These are phyloP conservation scores for Ascochyta fabae DNA, from an alignment of 2,329 filamentous ascomycete species.

Conservation along the genomic window DNA sequence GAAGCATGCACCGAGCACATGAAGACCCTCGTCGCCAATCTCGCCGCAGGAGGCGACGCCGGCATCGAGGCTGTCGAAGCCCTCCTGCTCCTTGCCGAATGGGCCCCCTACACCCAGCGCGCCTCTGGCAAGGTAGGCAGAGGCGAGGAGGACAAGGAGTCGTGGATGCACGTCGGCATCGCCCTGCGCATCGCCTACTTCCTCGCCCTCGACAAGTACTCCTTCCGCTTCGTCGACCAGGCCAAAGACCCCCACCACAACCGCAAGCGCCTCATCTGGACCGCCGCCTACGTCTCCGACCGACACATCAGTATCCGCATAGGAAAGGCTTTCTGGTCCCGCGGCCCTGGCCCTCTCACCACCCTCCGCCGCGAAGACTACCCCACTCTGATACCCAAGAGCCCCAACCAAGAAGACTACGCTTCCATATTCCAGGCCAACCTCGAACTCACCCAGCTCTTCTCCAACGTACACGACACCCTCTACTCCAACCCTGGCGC, in stretches of 20 bases:
- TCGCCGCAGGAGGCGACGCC: constrained; percentile 70
- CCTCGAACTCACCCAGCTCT: constrained; percentile 73
- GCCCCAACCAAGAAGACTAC: constrained; percentile 68
- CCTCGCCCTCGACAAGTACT: constrained; percentile 71
- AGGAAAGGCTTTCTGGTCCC: constrained; percentile 76
- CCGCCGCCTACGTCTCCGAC: constrained; percentile 54
- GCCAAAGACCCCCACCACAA: constrained; percentile 66
- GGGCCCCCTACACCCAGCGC: constrained; percentile 71
- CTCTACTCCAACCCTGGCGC: constrained; percentile 74
- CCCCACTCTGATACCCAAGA: constrained; percentile 66
- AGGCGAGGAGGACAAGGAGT: constrained; percentile 75
- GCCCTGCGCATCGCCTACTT: constrained; percentile 74
- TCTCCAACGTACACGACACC: constrained; percentile 76
- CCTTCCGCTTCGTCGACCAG: constrained; percentile 66
- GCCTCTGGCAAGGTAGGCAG: constrained; percentile 69
- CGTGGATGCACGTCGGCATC: constrained; percentile 78
- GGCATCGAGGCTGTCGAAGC: constrained; percentile 75
- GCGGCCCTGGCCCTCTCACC: constrained; percentile 71
- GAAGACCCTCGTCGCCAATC: constrained; percentile 70
- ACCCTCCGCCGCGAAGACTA: constrained; percentile 71
- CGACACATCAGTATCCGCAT: constrained; percentile 69
- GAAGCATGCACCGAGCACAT: constrained; percentile 72
- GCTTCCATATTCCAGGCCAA: constrained; percentile 74
- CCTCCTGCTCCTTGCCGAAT: constrained; percentile 72
- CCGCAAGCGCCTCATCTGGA: constrained; percentile 72